Percentiles rank a stretch among this genome's conserved stretches.
phyloP scores from a whole-genome alignment of 257 asterid species.

The Leptodermis oblonga region DNA sequence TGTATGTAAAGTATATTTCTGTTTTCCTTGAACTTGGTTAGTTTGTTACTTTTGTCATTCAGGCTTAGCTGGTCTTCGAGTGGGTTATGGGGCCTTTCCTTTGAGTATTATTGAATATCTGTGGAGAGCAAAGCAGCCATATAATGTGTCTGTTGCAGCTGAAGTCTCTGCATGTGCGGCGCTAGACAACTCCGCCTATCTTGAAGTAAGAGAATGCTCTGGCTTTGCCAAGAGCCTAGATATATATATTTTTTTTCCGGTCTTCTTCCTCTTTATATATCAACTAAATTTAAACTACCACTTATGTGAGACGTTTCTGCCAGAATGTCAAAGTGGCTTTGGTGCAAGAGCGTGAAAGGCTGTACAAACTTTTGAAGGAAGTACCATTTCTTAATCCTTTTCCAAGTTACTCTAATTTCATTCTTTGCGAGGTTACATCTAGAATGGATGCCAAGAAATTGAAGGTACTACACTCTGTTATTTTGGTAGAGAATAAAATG shows the following conservation, averaged over 20 bases:
- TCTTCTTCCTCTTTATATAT: background rate
- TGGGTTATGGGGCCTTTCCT: conserved; percentile 97
- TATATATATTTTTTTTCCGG: background rate
- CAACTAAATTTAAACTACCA: background rate
- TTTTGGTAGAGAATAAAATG: background rate
- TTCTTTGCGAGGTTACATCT: conserved; percentile 85
- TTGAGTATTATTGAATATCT: conserved; percentile 78
- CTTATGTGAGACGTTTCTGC: conserved; percentile 18
- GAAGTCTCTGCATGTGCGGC: conserved; percentile 98
- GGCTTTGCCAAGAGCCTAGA: background rate
- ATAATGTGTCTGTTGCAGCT: conserved; percentile 96
- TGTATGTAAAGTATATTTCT: background rate
- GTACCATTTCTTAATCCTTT: conserved; percentile 84
- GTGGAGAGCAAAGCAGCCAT: conserved; percentile 99
- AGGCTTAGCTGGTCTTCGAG: conserved; percentile 94
- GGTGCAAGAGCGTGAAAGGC: conserved; percentile 83
- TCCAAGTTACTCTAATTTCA: conserved; percentile 90
- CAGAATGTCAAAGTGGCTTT: conserved; percentile 91
- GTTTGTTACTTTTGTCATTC: conserved; percentile 26
- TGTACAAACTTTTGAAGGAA: conserved; percentile 73
- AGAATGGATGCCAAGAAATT: conserved; percentile 92
- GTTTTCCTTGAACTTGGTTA: background rate
- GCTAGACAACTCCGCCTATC: conserved; percentile 65
- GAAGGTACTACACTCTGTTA: conserved; percentile 54
- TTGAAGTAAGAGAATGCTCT: conserved; percentile 52